These are phyloP conservation scores for Colletotrichum sp. DNA, from an alignment of 2,329 filamentous ascomycete species.

Conservation along the genomic window DNA sequence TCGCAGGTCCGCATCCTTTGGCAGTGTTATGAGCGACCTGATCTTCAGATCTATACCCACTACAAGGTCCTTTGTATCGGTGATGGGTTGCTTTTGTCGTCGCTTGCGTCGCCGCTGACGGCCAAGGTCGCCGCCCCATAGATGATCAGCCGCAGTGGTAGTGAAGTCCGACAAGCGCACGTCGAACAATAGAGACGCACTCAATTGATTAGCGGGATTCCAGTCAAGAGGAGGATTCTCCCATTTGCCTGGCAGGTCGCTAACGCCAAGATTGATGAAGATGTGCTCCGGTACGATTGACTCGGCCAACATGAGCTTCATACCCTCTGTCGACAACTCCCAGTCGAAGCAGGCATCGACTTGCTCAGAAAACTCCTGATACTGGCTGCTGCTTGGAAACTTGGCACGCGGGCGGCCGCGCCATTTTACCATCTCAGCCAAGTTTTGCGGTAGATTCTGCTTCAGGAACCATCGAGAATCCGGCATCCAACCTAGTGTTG, in stretches of 20 bases:
- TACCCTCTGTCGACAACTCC: slow-evolving; percentile 46
- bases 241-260: slow-evolving; percentile 16
- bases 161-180: not conserved
- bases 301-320: slow-evolving; percentile 34
- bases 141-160: slow-evolving; percentile 25
- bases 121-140: slow-evolving; percentile 17
- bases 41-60: slow-evolving; percentile 15
- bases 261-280: slow-evolving; percentile 41
- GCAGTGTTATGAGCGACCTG: slow-evolving; percentile 12
- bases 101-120: slow-evolving; percentile 9
- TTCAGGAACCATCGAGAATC: slow-evolving; percentile 37
- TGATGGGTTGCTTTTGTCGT: slow-evolving; percentile 5
- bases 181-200: not conserved
- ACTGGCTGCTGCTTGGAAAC: slow-evolving; percentile 9
- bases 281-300: slow-evolving; percentile 39
- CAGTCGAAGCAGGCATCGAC: slow-evolving; percentile 48
- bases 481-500: slow-evolving; percentile 50
- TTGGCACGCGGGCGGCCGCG: not conserved
- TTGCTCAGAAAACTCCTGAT: slow-evolving; percentile 31
- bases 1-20: slow-evolving; percentile 10
- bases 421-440: slow-evolving; percentile 35
- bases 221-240: slow-evolving; percentile 33
- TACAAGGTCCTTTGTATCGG: slow-evolving; percentile 6
- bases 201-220: slow-evolving; percentile 42
- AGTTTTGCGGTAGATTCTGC: slow-evolving; percentile 33